Evolutionary conservation across 805 yeast species (phyloP).

Genomic region (Lachancea dasiensis): DNA sequence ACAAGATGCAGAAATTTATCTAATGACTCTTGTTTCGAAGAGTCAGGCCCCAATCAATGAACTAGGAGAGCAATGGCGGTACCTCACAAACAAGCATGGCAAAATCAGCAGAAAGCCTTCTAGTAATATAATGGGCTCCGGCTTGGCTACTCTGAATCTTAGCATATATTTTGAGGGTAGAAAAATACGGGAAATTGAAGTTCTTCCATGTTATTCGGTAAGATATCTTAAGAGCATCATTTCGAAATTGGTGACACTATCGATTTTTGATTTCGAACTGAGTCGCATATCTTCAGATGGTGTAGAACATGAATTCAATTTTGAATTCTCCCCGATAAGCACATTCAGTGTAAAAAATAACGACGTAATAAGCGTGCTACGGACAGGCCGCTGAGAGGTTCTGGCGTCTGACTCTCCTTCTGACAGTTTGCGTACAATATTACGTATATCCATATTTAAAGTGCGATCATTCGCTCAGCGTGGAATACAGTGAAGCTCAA

Average conservation of each 20-base stretch:
- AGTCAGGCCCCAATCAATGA: constrained; percentile 25
- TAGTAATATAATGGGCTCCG: not conserved
- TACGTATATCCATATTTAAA: no score
- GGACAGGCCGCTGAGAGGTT: no score
- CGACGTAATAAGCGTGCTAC: constrained; percentile 12
- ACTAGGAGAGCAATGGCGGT: constrained; percentile 35
- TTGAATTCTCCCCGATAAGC: constrained; percentile 20
- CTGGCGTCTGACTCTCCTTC: no score
- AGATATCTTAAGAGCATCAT: constrained; percentile 23
- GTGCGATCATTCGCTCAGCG: not conserved
- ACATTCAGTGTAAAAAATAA: constrained; percentile 13
- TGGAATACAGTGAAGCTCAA: not conserved
- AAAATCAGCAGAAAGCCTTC: not conserved
- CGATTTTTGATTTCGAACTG: constrained; percentile 12
- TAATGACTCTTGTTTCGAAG: constrained; percentile 43
- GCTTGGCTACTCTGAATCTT: not conserved
- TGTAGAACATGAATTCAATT: constrained; percentile 10
- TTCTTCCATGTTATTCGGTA: constrained; percentile 17
- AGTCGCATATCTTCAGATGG: constrained; percentile 7
- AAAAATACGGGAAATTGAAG: constrained; percentile 3
- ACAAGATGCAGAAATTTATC: constrained; percentile 60
- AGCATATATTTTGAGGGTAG: constrained; percentile 8
- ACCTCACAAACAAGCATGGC: constrained; percentile 25
- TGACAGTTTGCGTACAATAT: no score
- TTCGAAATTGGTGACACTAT: constrained; percentile 6